A percentile compares a stretch with the other conserved stretches of the same genome.
phyloP scores from a whole-genome alignment of 2,329 filamentous ascomycete genomes.

The Penicillium sp. region DNA sequence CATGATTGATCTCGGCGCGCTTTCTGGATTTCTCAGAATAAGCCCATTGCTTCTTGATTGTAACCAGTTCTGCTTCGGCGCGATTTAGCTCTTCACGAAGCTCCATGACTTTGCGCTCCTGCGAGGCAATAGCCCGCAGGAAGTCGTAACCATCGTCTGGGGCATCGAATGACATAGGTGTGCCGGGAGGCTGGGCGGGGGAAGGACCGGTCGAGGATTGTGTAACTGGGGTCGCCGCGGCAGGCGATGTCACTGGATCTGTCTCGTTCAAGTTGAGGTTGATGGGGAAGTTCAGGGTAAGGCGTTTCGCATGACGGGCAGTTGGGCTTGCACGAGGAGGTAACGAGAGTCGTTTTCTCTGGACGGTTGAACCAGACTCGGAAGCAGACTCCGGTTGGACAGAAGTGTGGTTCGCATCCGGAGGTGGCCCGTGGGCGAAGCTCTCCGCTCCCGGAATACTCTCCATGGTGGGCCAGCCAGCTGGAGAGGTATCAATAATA shows the following conservation, averaged over 20 bases:
- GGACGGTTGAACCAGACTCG: slow-evolving; percentile 6
- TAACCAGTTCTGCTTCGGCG: slow-evolving; percentile 74
- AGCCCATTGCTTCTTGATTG: slow-evolving; percentile 82
- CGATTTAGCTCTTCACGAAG: slow-evolving; percentile 83
- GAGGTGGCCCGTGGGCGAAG: slow-evolving; percentile 26
- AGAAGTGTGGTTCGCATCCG: slow-evolving; percentile 32
- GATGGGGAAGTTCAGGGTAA: slow-evolving; percentile 52
- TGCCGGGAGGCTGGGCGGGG: slow-evolving; percentile 28
- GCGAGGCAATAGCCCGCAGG: slow-evolving; percentile 85
- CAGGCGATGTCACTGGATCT: slow-evolving; percentile 30
- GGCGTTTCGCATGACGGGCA: slow-evolving; percentile 46
- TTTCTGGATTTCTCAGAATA: slow-evolving; percentile 75
- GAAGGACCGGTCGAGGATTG: slow-evolving; percentile 36
- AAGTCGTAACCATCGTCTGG: slow-evolving; percentile 64
- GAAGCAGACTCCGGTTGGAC: slow-evolving; percentile 19
- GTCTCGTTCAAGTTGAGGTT: slow-evolving; percentile 26
- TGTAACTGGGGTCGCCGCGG: slow-evolving; percentile 35
- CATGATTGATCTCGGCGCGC: slow-evolving; percentile 63
- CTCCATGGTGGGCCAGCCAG: slow-evolving; percentile 36
- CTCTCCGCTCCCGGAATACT: slow-evolving; percentile 33
- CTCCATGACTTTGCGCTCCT: slow-evolving; percentile 88
- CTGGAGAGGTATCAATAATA: slow-evolving; percentile 15
- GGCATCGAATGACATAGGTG: slow-evolving; percentile 31
- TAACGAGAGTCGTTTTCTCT: slow-evolving; percentile 35
- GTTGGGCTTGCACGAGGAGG: slow-evolving; percentile 35